phyloP scores from a whole-genome alignment of 2,329 filamentous ascomycete genomes.

The Pseudogymnoascus pannorum region DNA sequence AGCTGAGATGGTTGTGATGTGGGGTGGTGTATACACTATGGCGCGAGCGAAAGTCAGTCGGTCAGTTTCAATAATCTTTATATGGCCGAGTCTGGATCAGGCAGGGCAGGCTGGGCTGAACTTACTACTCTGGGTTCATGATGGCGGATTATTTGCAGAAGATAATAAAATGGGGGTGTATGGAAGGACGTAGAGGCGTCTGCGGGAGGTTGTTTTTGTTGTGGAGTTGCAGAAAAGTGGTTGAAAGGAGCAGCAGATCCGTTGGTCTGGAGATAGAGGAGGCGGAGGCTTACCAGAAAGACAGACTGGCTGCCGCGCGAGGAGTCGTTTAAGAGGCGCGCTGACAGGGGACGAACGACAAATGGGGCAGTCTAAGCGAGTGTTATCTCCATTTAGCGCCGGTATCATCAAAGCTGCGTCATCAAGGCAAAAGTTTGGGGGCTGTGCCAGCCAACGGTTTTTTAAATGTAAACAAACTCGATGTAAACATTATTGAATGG shows the following conservation, averaged over 20 bases:
- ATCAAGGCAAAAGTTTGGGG: conserved; percentile 3
- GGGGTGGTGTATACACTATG: conserved; percentile 21
- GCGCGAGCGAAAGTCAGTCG: conserved; percentile 9
- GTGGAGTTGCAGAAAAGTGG: neutral
- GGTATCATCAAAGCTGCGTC: conserved; percentile 8
- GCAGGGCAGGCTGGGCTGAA: neutral
- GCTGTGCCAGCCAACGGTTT: neutral
- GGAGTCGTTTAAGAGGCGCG: conserved; percentile 10
- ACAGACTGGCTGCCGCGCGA: conserved; percentile 8
- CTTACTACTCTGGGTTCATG: conserved; percentile 78
- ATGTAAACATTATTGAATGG: neutral
- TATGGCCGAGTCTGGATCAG: conserved; percentile 3
- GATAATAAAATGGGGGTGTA: conserved; percentile 8
- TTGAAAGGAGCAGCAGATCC: conserved; percentile 4
- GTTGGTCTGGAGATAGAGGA: conserved; percentile 10
- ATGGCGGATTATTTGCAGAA: conserved; percentile 33
- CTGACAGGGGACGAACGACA: neutral
- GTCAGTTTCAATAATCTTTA: neutral
- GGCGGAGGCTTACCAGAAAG: conserved; percentile 10
- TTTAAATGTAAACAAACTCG: conserved; percentile 1
- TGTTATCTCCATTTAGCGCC: conserved; percentile 8
- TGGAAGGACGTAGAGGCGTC: neutral
- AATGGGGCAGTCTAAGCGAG: conserved; percentile 11
- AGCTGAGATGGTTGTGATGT: conserved; percentile 18
- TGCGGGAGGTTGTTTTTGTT: neutral